Evolutionary conservation across 805 yeast genomes (phyloP).

Genomic region (Candida quercuum): DNA sequence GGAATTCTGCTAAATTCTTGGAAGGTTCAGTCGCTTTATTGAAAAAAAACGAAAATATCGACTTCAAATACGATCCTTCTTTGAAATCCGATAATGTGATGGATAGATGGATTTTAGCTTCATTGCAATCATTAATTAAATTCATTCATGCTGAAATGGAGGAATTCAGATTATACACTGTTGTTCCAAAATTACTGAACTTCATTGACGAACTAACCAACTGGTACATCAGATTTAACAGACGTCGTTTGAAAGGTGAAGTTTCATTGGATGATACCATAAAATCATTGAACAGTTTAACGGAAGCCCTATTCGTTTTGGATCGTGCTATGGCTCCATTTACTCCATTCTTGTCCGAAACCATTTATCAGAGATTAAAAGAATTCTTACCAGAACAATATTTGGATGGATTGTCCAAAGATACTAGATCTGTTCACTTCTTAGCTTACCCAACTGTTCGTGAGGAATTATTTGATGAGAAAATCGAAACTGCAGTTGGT

Average conservation of each 20-base stretch:
- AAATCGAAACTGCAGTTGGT: conserved; percentile 80
- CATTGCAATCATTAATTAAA: conserved; percentile 86
- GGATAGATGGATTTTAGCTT: conserved; percentile 97
- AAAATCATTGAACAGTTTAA: conserved; percentile 83
- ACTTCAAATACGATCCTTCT: conserved; percentile 65
- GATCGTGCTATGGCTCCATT: conserved; percentile 98
- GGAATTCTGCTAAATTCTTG: conserved; percentile 94
- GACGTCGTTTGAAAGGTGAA: conserved; percentile 96
- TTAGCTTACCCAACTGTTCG: conserved; percentile 83
- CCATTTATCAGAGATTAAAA: conserved; percentile 73
- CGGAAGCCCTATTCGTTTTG: conserved; percentile 84
- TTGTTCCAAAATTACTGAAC: conserved; percentile 84
- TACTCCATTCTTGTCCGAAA: conserved; percentile 93
- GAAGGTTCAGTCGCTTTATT: conserved; percentile 88
- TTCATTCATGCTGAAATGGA: conserved; percentile 88
- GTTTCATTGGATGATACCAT: conserved; percentile 79
- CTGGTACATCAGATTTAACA: conserved; percentile 98
- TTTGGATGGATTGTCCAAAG: conserved; percentile 46
- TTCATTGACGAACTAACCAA: conserved; percentile 94
- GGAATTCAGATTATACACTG: conserved; percentile 88
- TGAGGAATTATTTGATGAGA: conserved; percentile 72
- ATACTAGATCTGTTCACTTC: conserved; percentile 87
- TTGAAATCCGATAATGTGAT: conserved; percentile 77
- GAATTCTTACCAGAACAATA: conserved; percentile 55
- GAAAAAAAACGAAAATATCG: conserved; percentile 66